These are phyloP conservation scores for Nicotiana otophora DNA, from an alignment of 257 asterid genomes.

Conservation along the genomic window DNA sequence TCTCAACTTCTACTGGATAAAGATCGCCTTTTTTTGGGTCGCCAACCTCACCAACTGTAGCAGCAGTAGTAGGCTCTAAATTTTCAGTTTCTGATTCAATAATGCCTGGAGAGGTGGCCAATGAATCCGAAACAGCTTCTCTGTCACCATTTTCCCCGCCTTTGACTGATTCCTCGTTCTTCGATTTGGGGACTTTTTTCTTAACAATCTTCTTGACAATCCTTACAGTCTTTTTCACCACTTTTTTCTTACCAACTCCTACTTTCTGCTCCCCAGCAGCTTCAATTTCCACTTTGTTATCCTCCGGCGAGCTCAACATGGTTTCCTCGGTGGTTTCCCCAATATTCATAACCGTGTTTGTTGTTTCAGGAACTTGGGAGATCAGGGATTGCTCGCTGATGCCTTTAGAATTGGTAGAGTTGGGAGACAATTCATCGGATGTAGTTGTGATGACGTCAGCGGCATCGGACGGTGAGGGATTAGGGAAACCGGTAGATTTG, in stretches of 20 bases:
- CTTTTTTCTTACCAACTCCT: constrained; percentile 31
- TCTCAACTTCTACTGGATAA: constrained; percentile 19
- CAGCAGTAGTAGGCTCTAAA: constrained; percentile 11
- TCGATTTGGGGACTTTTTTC: constrained; percentile 57
- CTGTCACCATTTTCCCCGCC: background rate
- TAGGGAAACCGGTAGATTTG: too few species aligned
- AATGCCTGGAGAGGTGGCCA: background rate
- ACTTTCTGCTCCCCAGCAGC: constrained; percentile 22
- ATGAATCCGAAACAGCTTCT: background rate
- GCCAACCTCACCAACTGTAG: constrained; percentile 14
- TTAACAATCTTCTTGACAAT: constrained; percentile 55
- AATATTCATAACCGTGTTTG: background rate
- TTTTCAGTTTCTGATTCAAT: background rate
- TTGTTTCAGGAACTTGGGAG: background rate
- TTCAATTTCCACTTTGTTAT: constrained; percentile 7
- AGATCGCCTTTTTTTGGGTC: background rate
- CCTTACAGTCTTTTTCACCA: constrained; percentile 45
- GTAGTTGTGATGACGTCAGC: too few species aligned
- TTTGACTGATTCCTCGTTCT: constrained; percentile 14
- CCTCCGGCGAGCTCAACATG: constrained; percentile 8
- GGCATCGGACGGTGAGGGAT: too few species aligned
- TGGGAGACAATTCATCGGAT: background rate
- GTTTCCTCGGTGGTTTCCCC: constrained; percentile 3
- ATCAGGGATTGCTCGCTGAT: background rate
- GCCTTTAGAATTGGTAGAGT: background rate